Evolutionary conservation across 352 stramenopile species (phyloP), one percentile per base, ranked within the genome.

Genomic region (Globisporangium parvum): DNA sequence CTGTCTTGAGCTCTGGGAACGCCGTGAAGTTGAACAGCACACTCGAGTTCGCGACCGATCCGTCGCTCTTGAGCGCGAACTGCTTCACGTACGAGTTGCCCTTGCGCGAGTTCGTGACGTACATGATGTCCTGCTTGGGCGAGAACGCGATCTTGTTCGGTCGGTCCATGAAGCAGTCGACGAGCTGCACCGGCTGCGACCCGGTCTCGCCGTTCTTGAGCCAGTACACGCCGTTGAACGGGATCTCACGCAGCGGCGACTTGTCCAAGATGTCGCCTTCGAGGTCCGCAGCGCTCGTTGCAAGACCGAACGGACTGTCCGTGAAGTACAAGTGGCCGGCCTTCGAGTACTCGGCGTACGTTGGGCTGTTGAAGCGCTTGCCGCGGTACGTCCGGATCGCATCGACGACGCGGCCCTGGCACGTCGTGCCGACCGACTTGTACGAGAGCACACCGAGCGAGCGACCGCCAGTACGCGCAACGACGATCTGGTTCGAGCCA

Each of bases 131-230:
- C 46, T 87, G 66, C 33, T 76, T 56, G 9, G 81, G 79, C 20
- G 79, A 88, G 56, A 92, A 90, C 20, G 81, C 81, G 40, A 92
- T 88, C 66, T 89, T 88, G 68, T 89, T 89, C n/a, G 81, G 81
- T 11, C 81, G 79, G 42, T 80, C 80, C 77, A 92, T 88, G 51
- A 70, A 69, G 49, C 79, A 88, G 45, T 92, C 81, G 41, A 90
- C 52, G 20, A 87, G 71, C 49, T 82, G 67, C 26, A 89, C 71
- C 1, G 50, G 56, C 23, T 62, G 39, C 10, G 67, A 61, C 39
- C 80, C 60, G 28, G 63, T 69, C 18, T 67, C 69, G 44, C 65
- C 65, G 53, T 84, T 84, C 44, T 66, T 67, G 33, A 89, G 71
- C 59, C 83, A 66, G 63, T 88, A 92, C 44, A 92, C 71, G 33